Conservation (phyloP, 805 yeast genomes). For the Metschnikowia similis region DNA sequence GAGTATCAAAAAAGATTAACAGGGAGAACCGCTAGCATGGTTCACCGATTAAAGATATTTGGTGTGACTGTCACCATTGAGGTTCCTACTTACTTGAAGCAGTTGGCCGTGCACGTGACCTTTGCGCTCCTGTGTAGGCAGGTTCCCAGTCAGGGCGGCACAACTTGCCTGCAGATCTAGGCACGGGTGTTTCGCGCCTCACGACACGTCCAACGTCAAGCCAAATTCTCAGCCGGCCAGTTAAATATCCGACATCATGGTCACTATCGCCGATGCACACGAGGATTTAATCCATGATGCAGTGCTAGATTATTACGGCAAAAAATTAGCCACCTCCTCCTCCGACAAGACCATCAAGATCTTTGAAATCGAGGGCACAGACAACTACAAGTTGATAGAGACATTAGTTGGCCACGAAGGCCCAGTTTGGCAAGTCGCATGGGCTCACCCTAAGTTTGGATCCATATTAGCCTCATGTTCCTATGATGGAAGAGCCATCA, state of each 20-base stretch:
- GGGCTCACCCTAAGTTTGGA: conserved; percentile 99
- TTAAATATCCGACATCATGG: conserved; percentile 39
- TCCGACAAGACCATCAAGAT: conserved; percentile 19
- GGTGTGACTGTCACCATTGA: too few relatives aligned
- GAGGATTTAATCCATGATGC: conserved; percentile 95
- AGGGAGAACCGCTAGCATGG: too few relatives aligned
- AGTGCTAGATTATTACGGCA: conserved; percentile 94
- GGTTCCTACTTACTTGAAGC: too few relatives aligned
- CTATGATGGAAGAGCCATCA: conserved; percentile 88
- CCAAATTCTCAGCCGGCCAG: neutral
- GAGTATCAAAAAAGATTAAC: too few relatives aligned
- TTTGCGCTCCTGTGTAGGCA: too few relatives aligned
- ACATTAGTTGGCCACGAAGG: conserved; percentile 94
- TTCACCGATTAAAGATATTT: too few relatives aligned
- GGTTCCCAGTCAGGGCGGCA: too few relatives aligned
- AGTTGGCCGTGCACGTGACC: too few relatives aligned
- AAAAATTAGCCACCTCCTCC: conserved; percentile 61
- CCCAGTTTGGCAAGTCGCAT: conserved; percentile 97
- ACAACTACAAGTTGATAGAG: conserved; percentile 52
- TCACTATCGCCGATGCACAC: conserved; percentile 85
- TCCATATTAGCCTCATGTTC: conserved; percentile 91
- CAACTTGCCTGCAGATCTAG: neutral
- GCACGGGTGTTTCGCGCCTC: conserved; percentile 2
- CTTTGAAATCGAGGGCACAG: conserved; percentile 21
- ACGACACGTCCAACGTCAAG: conserved; percentile 4